Evolutionary conservation across 306 rosid species (phyloP).

Genomic region (Styphnolobium japonicum): DNA sequence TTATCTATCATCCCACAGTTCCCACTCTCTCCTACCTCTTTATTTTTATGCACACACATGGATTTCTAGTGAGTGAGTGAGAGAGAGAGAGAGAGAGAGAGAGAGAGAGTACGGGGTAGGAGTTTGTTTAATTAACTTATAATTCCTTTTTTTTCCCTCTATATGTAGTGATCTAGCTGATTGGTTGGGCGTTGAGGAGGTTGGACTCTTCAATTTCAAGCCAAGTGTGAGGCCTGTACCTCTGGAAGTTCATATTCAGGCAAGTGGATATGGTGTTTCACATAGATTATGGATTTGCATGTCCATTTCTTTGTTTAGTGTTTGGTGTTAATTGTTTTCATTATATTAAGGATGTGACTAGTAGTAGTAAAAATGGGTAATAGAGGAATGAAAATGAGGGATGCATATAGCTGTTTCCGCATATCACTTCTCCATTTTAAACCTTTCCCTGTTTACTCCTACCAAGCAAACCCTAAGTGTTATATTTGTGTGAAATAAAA

Average conservation of each 20-base stretch:
- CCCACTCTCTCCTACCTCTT: neutral
- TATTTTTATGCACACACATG: neutral
- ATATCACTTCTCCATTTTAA: neutral
- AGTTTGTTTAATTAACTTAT: constrained; percentile 12
- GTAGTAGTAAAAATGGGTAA: constrained; percentile 3
- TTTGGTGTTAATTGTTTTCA: neutral
- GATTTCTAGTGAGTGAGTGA: neutral
- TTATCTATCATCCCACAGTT: neutral
- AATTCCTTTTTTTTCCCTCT: constrained; percentile 15
- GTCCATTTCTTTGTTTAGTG: neutral
- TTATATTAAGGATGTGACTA: neutral
- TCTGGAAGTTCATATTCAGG: constrained; percentile 98
- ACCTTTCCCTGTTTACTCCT: neutral
- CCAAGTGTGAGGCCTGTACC: constrained; percentile 99
- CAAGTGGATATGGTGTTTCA: constrained; percentile 44
- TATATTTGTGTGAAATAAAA: neutral
- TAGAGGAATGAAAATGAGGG: neutral
- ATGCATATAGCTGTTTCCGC: neutral
- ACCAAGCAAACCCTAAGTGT: neutral
- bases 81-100: neutral
- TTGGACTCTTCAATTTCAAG: constrained; percentile 96
- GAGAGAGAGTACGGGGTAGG: neutral
- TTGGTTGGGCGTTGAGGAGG: constrained; percentile 95
- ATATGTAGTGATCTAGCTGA: constrained; percentile 82
- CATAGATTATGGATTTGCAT: neutral